A percentile compares a stretch with the other conserved stretches of the same genome.
Conservation (phyloP, 257 asterid species). For the Eustoma russellianum region DNA sequence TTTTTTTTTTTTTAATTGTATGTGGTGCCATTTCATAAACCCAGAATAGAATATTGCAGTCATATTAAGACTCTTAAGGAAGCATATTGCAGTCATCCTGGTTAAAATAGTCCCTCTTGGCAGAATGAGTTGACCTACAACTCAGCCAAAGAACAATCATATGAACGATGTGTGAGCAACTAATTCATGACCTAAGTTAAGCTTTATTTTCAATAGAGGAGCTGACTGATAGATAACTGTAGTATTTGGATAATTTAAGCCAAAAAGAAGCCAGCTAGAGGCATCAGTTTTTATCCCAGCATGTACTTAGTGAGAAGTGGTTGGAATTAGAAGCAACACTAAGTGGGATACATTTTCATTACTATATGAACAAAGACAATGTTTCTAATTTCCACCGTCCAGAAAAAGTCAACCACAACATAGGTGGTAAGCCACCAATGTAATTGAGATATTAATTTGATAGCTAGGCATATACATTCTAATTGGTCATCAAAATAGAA, state of each 20-base stretch:
- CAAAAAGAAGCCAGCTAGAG: neutral
- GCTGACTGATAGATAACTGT: conserved; percentile 3
- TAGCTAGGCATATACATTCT: neutral
- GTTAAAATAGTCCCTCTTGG: neutral
- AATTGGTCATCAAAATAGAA: neutral
- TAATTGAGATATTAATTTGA: neutral
- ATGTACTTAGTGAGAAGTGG: neutral
- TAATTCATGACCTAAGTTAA: neutral
- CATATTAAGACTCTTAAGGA: neutral
- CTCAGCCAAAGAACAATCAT: neutral
- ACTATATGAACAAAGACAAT: too few species aligned
- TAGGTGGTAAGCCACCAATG: conserved; percentile 50
- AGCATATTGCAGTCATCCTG: too few species aligned
- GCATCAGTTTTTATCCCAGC: neutral
- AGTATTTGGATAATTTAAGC: neutral
- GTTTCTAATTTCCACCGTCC: conserved; percentile 6
- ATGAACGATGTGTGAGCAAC: neutral
- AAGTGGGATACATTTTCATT: too few species aligned
- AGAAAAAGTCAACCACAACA: conserved; percentile 27
- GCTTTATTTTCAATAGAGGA: neutral
- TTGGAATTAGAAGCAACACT: neutral
- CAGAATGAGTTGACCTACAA: neutral
- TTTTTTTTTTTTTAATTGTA: too few species aligned
- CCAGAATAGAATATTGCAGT: neutral
- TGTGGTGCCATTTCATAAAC: neutral